Percentiles rank a stretch among this genome's conserved stretches.
These are phyloP conservation scores for Chaetomiaceae sp. DNA, from an alignment of 2,329 filamentous ascomycete genomes.

Conservation along the genomic window DNA sequence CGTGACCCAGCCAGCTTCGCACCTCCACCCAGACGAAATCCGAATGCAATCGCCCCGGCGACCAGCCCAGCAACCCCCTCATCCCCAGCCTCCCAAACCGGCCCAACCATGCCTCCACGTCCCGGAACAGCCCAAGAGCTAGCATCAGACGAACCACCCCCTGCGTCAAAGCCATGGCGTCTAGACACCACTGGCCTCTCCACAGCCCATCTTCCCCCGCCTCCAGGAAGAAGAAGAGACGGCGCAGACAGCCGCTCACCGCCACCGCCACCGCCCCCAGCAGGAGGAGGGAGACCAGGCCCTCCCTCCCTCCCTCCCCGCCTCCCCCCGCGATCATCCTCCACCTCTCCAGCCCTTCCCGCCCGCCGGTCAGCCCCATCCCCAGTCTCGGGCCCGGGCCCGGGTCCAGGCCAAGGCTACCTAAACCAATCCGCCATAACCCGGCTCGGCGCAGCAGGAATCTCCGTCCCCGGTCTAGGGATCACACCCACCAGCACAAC, in stretches of 20 bases:
- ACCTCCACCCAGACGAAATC: conserved; percentile 65
- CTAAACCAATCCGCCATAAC: conserved; percentile 56
- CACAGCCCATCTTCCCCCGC: conserved; percentile 65
- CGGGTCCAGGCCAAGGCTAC: neutral
- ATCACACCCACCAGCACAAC: conserved; percentile 42
- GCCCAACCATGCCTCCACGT: conserved; percentile 25
- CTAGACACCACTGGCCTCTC: conserved; percentile 66
- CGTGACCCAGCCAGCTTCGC: conserved; percentile 75
- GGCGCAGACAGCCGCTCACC: conserved; percentile 34
- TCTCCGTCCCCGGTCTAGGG: conserved; percentile 73
- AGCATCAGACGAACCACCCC: conserved; percentile 34
- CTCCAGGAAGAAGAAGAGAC: conserved; percentile 56
- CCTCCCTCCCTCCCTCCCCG: conserved; percentile 61
- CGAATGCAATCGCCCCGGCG: conserved; percentile 31
- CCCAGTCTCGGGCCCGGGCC: neutral
- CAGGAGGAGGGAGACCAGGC: conserved; percentile 28
- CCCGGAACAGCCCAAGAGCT: conserved; percentile 25
- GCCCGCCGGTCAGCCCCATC: conserved; percentile 23
- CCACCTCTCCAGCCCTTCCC: conserved; percentile 24
- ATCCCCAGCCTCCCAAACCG: conserved; percentile 28
- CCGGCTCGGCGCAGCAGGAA: conserved; percentile 66
- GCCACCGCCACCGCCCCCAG: conserved; percentile 20
- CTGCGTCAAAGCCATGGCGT: conserved; percentile 62
- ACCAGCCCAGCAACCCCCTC: conserved; percentile 13
- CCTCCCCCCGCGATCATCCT: conserved; percentile 63